Base-by-base conservation (phyloP, 495 filamentous ascomycete species). In the Parmelia sp. region DNA sequence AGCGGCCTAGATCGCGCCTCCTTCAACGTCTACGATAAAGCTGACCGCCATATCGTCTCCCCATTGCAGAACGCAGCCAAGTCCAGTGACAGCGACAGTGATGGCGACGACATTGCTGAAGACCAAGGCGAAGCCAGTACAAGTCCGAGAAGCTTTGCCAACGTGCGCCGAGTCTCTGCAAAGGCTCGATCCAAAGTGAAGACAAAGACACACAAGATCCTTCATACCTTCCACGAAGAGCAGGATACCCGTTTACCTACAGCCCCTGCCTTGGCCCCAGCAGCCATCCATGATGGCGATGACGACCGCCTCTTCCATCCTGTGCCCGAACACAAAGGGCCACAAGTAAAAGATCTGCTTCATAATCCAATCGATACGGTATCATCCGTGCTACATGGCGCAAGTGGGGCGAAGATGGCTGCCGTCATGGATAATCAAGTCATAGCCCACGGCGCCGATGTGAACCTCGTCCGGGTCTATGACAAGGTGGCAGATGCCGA, bases 401-500 rank as follows among this genome's bases (percentile, higher is more conserved):
- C 66, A 42, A 64, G 71, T 44, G 66, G 63, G 53, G 51, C 69
- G 62, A 49, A 66, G 64, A 37, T 70, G 55, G 49, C 70, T 58
- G 63, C 61, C 37, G 61, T 71, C 61, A 62, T 74, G 66, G 69
- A 67, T 27, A 56, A 67, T 61, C 66, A 71, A 67, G 65, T 64
- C 60, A 58, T 75, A 57, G 21, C 71, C 45, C 60, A 70, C 65
- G 69, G 69, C 17, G 45, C 66, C 3, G 69, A 75, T 15, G 69
- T 75, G 9, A 67, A 73, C 21, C 64, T 76, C 27, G 40, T 74
- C 14, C 65, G 71, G 4, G 73, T 72, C 2, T 65, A 71, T 14
- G 67, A 73, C 55, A 57, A 63, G 15, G 23, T 71, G 12, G 15
- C 65, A 19, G n/a, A 58, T 19, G 60, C 63, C 7, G 11, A 44